phyloP scores from a whole-genome alignment of 176 grass and related monocot genomes.

The Aegilops umbellulata region DNA sequence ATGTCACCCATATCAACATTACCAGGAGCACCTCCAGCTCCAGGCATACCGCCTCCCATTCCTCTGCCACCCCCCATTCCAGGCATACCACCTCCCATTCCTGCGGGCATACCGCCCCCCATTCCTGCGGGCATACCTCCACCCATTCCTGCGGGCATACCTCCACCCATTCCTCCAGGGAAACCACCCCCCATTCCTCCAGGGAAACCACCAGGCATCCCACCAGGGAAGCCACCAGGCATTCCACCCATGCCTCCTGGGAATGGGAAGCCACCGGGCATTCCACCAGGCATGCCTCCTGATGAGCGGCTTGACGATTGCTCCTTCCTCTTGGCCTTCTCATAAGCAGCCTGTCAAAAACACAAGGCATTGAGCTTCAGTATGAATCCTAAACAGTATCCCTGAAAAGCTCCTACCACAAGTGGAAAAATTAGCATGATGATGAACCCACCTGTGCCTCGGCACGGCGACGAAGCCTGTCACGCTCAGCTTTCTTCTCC shows the following conservation, averaged over 20 bases:
- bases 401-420: not conserved
- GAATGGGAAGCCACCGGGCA: slow-evolving; percentile 32
- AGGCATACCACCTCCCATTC: not conserved
- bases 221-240: slow-evolving; percentile 27
- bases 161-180: slow-evolving; percentile 33
- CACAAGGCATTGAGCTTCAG: not conserved
- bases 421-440: not conserved
- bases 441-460: slow-evolving; percentile 71
- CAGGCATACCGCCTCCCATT: not conserved
- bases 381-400: not conserved
- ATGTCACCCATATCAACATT: slow-evolving; percentile 91
- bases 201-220: not conserved
- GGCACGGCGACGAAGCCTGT: slow-evolving; percentile 59
- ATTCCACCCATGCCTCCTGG: slow-evolving; percentile 35
- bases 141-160: not conserved
- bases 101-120: not conserved
- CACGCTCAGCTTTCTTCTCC: slow-evolving; percentile 79
- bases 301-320: slow-evolving; percentile 68
- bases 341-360: slow-evolving; percentile 81
- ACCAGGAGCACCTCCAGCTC: slow-evolving; percentile 49
- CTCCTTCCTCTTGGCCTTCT: slow-evolving; percentile 83
- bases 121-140: slow-evolving; percentile 43
- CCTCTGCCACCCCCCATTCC: not conserved
- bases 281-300: slow-evolving; percentile 17
- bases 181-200: slow-evolving; percentile 1